Percentiles rank a stretch among this genome's conserved stretches.
Evolutionary conservation across 2,329 filamentous ascomycete species (phyloP).

Genomic region (Ophiostoma himal-ulmi): DNA sequence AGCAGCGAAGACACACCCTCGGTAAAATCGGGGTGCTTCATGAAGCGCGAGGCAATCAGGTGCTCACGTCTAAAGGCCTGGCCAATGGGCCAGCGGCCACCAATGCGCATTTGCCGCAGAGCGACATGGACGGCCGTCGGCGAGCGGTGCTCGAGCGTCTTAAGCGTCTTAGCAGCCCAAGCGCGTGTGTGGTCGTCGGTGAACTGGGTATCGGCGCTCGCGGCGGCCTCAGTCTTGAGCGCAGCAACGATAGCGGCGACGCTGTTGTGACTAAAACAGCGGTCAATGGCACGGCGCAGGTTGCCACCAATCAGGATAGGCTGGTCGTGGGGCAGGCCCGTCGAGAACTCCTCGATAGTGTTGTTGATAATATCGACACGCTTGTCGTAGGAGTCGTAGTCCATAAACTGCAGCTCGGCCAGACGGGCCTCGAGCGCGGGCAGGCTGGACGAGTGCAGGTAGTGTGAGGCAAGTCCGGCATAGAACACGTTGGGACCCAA

Average conservation of each 20-base stretch:
- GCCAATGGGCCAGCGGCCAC: constrained; percentile 68
- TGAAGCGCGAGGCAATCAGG: constrained; percentile 78
- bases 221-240: constrained; percentile 54
- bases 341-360: constrained; percentile 87
- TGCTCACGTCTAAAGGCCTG: constrained; percentile 84
- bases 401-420: constrained; percentile 81
- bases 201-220: constrained; percentile 65
- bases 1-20: constrained; percentile 84
- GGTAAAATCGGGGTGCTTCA: constrained; percentile 84
- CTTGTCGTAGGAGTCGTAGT: constrained; percentile 58
- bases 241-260: constrained; percentile 66
- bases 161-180: constrained; percentile 75
- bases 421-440: constrained; percentile 76
- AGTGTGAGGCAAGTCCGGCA: constrained; percentile 89
- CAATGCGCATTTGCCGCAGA: constrained; percentile 73
- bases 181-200: constrained; percentile 50
- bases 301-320: constrained; percentile 61
- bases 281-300: constrained; percentile 75
- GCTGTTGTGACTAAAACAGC: constrained; percentile 64
- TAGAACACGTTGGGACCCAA: constrained; percentile 83
- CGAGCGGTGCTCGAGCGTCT: constrained; percentile 69
- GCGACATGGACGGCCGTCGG: constrained; percentile 83
- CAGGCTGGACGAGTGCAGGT: constrained; percentile 84
- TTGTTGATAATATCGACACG: constrained; percentile 70
- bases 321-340: constrained; percentile 72